These are phyloP conservation scores for Jaapia argillacea DNA, from an alignment of 768 basidiomycete species.

Conservation along the genomic window DNA sequence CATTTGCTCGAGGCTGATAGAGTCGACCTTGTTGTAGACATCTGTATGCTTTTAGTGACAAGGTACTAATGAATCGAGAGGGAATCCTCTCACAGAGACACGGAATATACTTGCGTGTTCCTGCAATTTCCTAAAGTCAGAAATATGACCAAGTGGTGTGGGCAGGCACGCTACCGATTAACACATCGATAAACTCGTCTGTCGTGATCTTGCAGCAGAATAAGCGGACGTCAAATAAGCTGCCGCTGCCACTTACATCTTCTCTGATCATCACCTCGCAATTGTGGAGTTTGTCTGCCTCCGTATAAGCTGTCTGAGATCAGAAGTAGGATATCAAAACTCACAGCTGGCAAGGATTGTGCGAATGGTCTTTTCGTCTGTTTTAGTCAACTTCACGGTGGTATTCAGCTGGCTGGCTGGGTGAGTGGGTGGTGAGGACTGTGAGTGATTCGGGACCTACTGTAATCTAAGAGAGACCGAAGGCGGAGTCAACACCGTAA, in stretches of 20 bases:
- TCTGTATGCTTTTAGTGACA: conserved; percentile 29
- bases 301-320: neutral
- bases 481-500: neutral
- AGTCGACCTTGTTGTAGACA: conserved; percentile 96
- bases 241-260: conserved; percentile 49
- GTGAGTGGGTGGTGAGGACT: no score
- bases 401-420: conserved; percentile 81
- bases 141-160: neutral
- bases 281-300: conserved; percentile 76
- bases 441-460: no score
- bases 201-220: conserved; percentile 61
- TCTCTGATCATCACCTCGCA: conserved; percentile 99
- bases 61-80: conserved; percentile 4
- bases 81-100: conserved; percentile 60
- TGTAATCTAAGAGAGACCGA: conserved; percentile 47
- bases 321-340: conserved; percentile 14
- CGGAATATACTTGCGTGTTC: conserved; percentile 90
- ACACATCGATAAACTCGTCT: conserved; percentile 97
- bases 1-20: conserved; percentile 74
- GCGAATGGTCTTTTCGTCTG: conserved; percentile 90
- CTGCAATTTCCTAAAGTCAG: no score
- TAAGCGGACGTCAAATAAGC: no score
- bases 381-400: conserved; percentile 90
- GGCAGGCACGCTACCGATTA: conserved; percentile 60
- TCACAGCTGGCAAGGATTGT: conserved; percentile 84